Evolutionary conservation across 805 yeast genomes (phyloP).

Genomic region (Pichia sporocuriosa): DNA sequence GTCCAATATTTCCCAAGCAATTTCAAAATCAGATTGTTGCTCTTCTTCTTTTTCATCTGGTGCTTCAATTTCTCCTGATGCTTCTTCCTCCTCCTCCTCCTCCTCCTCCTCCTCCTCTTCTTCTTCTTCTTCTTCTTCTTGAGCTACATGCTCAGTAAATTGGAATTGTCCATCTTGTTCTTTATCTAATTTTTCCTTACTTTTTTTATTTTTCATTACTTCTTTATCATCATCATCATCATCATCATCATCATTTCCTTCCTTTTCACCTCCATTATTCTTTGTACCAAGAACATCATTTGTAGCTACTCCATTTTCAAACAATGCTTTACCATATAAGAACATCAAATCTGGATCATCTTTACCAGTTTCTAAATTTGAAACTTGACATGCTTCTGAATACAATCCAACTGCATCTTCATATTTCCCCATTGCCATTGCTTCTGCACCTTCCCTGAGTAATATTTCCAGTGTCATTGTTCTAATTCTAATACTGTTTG

Average conservation of each 20-base stretch:
- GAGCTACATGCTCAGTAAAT: conserved; percentile 31
- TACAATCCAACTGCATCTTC: conserved; percentile 64
- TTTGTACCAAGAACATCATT: conserved; percentile 51
- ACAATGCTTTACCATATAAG: conserved; percentile 74
- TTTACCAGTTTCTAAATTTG: conserved; percentile 43
- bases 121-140: conserved; percentile 22
- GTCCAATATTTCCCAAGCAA: conserved; percentile 85
- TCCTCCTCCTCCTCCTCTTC: conserved; percentile 21
- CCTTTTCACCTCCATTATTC: conserved; percentile 18
- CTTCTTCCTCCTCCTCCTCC: conserved; percentile 18
- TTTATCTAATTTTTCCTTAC: conserved; percentile 26
- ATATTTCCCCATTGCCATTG: conserved; percentile 57
- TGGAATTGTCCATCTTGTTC: conserved; percentile 11
- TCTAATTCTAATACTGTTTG: background rate
- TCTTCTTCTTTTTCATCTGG: conserved; percentile 30
- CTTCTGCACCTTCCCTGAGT: conserved; percentile 55
- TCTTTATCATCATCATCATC: conserved; percentile 26
- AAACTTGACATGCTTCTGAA: conserved; percentile 64
- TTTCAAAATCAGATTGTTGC: conserved; percentile 69
- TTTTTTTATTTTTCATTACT: too few species aligned
- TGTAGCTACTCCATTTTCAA: conserved; percentile 65
- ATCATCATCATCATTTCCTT: conserved; percentile 1
- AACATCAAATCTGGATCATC: conserved; percentile 70
- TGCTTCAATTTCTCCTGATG: conserved; percentile 23
- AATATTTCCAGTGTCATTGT: conserved; percentile 33